Evolutionary conservation across 78 protist species (phyloP).

Genomic region (Tieghemostelium lacteum): DNA sequence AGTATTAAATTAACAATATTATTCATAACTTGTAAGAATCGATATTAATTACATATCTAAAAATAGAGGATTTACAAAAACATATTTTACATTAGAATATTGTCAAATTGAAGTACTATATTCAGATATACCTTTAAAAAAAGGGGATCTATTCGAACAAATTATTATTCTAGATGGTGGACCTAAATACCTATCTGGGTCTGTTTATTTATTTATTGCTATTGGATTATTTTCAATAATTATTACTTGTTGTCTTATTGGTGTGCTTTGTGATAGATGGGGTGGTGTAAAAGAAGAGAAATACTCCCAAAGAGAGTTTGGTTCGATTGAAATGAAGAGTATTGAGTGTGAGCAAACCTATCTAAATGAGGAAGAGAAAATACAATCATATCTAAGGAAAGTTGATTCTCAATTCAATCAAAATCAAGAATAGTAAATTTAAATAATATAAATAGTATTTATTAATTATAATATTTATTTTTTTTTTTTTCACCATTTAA

Average conservation of each 20-base stretch:
- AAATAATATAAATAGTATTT: no score
- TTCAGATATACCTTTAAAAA: neutral
- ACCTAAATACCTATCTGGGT: conserved; percentile 5
- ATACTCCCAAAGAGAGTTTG: neutral
- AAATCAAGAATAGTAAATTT: no score
- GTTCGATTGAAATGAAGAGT: neutral
- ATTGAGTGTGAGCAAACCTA: conserved; percentile 4
- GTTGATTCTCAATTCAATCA: neutral
- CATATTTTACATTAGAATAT: conserved; percentile 16
- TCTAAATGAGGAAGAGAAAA: conserved; percentile 11
- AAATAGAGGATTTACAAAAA: conserved; percentile 37
- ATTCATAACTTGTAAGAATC: neutral
- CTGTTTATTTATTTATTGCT: conserved; percentile 37
- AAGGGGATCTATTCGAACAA: conserved; percentile 12
- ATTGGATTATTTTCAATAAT: conserved; percentile 25
- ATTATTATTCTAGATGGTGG: conserved; percentile 26
- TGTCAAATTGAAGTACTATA: conserved; percentile 4
- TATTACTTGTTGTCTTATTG: conserved; percentile 2
- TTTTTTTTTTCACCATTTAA: neutral
- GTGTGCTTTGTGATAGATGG: conserved; percentile 8
- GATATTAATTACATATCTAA: neutral
- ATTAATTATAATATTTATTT: neutral
- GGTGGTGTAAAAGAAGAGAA: no score
- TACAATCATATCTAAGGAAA: conserved; percentile 17
- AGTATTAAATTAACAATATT: neutral